phyloP scores from a whole-genome alignment of 208 protist genomes.

The Trypanosoma avium region DNA sequence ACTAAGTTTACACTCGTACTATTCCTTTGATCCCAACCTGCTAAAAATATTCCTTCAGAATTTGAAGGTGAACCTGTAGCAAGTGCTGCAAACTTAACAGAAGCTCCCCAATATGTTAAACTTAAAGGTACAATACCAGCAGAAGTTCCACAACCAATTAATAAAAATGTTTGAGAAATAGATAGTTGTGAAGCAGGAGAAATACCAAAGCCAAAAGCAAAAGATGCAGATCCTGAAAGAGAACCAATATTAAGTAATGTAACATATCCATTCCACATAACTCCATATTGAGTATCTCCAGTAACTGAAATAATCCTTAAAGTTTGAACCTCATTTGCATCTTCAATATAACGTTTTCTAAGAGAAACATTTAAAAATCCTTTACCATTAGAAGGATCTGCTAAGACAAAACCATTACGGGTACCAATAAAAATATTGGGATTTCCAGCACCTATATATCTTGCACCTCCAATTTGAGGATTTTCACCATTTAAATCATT shows the following conservation, averaged over 20 bases:
- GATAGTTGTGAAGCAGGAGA: conserved; percentile 2
- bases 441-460: not conserved
- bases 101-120: conserved; percentile 13
- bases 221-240: not conserved
- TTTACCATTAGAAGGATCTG: not conserved
- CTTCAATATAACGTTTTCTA: conserved; percentile 1
- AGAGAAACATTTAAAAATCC: conserved; percentile 20
- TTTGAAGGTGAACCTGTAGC: too few species aligned
- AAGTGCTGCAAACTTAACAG: not conserved
- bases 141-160: conserved; percentile 3
- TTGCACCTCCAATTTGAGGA: conserved; percentile 1
- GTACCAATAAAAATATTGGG: conserved; percentile 23
- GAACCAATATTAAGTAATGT: not conserved
- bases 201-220: conserved; percentile 22
- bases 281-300: conserved; percentile 4
- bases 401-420: conserved; percentile 15
- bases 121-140: conserved; percentile 14
- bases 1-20: conserved; percentile 11
- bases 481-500: conserved; percentile 16
- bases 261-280: conserved; percentile 24
- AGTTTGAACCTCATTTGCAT: conserved; percentile 3
- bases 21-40: conserved; percentile 19
- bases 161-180: not conserved
- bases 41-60: conserved; percentile 3
- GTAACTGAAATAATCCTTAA: conserved; percentile 10